These are phyloP conservation scores for Fusarium mexicanum DNA, from an alignment of 2,329 filamentous ascomycete genomes.

Conservation along the genomic window DNA sequence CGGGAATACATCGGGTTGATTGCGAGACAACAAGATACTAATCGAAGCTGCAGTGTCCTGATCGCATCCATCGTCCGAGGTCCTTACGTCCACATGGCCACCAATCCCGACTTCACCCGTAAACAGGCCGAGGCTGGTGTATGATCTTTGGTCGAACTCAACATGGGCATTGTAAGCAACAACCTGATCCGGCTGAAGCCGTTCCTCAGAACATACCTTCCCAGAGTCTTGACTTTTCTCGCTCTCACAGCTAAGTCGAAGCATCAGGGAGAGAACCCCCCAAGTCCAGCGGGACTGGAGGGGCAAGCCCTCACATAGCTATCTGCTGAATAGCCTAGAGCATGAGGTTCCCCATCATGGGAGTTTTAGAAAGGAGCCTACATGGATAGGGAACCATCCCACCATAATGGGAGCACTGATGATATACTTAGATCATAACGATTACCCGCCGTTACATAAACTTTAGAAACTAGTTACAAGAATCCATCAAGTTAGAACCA, in stretches of 20 bases:
- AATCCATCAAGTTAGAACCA: accelerated
- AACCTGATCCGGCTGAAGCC: not conserved
- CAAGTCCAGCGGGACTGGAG: not conserved
- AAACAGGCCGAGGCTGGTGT: not conserved
- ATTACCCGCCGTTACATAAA: too few species aligned
- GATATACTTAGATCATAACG: not conserved
- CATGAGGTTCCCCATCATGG: not conserved
- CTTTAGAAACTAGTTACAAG: not conserved
- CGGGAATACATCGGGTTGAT: not conserved
- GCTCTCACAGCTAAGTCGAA: not conserved
- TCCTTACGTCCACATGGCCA: not conserved
- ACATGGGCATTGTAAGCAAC: slow-evolving; percentile 1
- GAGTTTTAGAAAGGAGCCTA: not conserved
- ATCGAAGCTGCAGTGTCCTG: not conserved
- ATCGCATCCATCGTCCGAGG: not conserved
- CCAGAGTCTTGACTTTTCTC: not conserved
- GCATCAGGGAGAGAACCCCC: not conserved
- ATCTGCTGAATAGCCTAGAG: not conserved
- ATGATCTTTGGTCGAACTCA: not conserved
- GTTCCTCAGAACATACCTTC: not conserved
- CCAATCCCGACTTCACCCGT: not conserved
- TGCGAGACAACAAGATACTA: not conserved
- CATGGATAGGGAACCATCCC: not conserved
- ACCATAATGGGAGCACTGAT: not conserved
- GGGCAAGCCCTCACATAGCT: not conserved